phyloP scores from a whole-genome alignment of 2,329 filamentous ascomycete genomes.

The Cytospora chrysosperma region DNA sequence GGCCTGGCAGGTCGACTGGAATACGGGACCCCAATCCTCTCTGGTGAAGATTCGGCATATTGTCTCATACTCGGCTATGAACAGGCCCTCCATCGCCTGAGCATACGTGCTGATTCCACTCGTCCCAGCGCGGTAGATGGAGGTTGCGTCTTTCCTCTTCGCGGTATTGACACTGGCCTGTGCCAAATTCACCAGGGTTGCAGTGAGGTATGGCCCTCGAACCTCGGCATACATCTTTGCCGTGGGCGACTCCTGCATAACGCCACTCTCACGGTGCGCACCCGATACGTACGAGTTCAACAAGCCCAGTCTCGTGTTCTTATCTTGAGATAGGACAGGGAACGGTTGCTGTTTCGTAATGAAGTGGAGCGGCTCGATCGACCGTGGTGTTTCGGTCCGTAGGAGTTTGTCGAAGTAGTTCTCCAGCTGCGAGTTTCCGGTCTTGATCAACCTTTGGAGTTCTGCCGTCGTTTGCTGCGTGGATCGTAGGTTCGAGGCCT shows the following conservation, averaged over 20 bases:
- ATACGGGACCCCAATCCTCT: constrained; percentile 79
- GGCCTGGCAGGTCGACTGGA: constrained; percentile 74
- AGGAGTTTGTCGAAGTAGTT: constrained; percentile 78
- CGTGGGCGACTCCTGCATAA: constrained; percentile 64
- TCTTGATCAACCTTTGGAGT: constrained; percentile 72
- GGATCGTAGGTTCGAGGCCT: constrained; percentile 83
- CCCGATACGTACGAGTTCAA: constrained; percentile 74
- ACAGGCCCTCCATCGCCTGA: constrained; percentile 81
- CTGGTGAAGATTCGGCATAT: constrained; percentile 82
- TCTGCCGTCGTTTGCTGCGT: constrained; percentile 88
- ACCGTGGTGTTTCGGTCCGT: constrained; percentile 69
- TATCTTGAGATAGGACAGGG: constrained; percentile 74
- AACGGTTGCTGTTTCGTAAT: constrained; percentile 88
- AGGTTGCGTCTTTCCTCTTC: constrained; percentile 77
- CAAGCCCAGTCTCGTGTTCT: constrained; percentile 71
- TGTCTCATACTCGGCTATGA: constrained; percentile 85
- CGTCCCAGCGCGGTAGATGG: constrained; percentile 81
- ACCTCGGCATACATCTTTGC: constrained; percentile 83
- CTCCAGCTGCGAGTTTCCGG: constrained; percentile 80
- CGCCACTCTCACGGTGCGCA: constrained; percentile 50
- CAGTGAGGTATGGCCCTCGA: constrained; percentile 80
- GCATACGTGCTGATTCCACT: constrained; percentile 92
- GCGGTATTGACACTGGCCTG: constrained; percentile 81
- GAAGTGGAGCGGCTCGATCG: constrained; percentile 86
- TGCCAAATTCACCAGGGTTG: constrained; percentile 80